Conservation (phyloP, 345 rosid species). For the Camelina hispida region DNA sequence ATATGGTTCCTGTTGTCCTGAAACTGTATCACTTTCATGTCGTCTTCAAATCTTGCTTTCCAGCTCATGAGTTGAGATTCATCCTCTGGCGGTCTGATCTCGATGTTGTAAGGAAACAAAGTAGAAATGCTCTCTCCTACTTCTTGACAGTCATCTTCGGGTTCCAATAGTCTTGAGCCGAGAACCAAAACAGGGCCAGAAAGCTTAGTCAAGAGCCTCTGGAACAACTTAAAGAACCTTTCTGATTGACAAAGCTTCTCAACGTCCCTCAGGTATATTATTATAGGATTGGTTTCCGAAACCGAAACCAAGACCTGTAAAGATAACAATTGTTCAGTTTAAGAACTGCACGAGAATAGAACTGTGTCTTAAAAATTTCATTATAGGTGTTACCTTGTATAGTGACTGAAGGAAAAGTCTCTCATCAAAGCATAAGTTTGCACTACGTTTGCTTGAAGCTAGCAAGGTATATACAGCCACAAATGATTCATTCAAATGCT, state of each 20-base stretch:
- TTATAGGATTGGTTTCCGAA: constrained; percentile 68
- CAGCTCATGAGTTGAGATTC: constrained; percentile 77
- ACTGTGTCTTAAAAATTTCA: background rate
- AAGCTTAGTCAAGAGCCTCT: constrained; percentile 68
- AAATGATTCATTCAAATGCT: background rate
- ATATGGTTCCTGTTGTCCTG: constrained; percentile 96
- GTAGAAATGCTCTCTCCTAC: constrained; percentile 67
- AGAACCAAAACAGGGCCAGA: constrained; percentile 81
- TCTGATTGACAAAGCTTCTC: constrained; percentile 86
- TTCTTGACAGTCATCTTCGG: constrained; percentile 68
- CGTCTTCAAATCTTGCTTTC: constrained; percentile 88
- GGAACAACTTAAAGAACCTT: constrained; percentile 70
- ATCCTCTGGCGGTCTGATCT: constrained; percentile 86
- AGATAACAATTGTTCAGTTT: background rate
- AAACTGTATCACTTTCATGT: constrained; percentile 80
- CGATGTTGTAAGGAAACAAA: constrained; percentile 82
- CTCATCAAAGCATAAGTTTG: constrained; percentile 87
- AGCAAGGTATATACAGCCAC: constrained; percentile 33
- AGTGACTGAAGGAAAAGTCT: constrained; percentile 83
- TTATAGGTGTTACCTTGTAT: constrained; percentile 65
- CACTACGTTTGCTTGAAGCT: constrained; percentile 61
- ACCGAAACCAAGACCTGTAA: constrained; percentile 76
- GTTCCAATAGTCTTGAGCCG: constrained; percentile 79
- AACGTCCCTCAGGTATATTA: constrained; percentile 84
- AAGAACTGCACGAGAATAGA: background rate